phyloP scores from a whole-genome alignment of 2,329 filamentous ascomycete genomes.

The Alternaria triticina region DNA sequence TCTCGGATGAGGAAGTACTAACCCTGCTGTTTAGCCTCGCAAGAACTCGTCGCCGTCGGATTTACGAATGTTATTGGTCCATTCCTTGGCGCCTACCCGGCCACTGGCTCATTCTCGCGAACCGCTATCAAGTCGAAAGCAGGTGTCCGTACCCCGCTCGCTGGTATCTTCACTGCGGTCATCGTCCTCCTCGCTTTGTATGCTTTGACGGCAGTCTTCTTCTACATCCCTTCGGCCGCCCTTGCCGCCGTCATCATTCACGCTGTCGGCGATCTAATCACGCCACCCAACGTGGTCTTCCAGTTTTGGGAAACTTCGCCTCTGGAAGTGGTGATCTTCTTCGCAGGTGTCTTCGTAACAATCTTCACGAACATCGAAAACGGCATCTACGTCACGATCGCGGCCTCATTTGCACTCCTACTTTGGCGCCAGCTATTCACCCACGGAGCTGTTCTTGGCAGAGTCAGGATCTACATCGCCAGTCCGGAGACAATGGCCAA shows the following conservation, averaged over 20 bases:
- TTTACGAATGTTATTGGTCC: constrained; percentile 87
- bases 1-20: not conserved
- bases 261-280: constrained; percentile 91
- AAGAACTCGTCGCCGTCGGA: constrained; percentile 94
- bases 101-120: constrained; percentile 93
- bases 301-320: constrained; percentile 96
- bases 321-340: constrained; percentile 89
- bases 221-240: constrained; percentile 83
- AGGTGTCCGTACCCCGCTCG: constrained; percentile 88
- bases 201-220: constrained; percentile 86
- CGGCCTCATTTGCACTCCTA: constrained; percentile 76
- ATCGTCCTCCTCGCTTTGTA: constrained; percentile 92
- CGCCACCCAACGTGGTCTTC: constrained; percentile 87
- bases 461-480: constrained; percentile 83
- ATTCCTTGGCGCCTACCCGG: constrained; percentile 88
- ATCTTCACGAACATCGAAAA: constrained; percentile 89
- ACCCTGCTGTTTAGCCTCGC: constrained; percentile 62
- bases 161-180: constrained; percentile 84
- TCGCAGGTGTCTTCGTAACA: constrained; percentile 88
- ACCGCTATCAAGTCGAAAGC: constrained; percentile 98
- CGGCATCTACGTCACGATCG: constrained; percentile 88
- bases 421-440: constrained; percentile 85
- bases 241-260: constrained; percentile 93
- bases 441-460: constrained; percentile 77
- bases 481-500: constrained; percentile 75